Percentiles rank a stretch among this genome's conserved stretches.
Evolutionary conservation across 805 yeast genomes (phyloP).

Genomic region (Alloascoidea hylecoeti): DNA sequence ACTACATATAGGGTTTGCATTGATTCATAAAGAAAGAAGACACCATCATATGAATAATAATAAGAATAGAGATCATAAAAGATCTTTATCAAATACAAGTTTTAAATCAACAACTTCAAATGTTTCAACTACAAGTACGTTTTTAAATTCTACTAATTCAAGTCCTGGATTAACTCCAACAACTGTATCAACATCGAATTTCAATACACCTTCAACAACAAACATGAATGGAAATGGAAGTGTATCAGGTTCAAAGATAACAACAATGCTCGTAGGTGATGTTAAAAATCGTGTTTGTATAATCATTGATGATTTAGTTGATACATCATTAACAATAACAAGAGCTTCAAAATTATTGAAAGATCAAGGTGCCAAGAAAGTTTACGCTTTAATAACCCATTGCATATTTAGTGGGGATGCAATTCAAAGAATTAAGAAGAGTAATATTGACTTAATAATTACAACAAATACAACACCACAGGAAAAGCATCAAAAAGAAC

Average conservation of each 20-base stretch:
- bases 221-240: constrained; percentile 8
- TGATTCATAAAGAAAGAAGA: constrained; percentile 88
- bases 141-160: constrained; percentile 5
- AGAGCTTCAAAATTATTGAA: constrained; percentile 86
- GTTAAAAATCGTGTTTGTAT: constrained; percentile 79
- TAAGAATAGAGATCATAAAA: constrained; percentile 18
- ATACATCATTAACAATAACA: constrained; percentile 83
- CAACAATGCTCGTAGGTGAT: constrained; percentile 94
- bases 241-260: constrained; percentile 22
- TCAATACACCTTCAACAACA: no score
- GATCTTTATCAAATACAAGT: constrained; percentile 13
- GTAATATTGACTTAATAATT: constrained; percentile 69
- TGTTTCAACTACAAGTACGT: constrained; percentile 7
- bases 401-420: constrained; percentile 93
- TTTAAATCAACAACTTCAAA: constrained; percentile 12
- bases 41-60: constrained; percentile 22
- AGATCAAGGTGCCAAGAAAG: constrained; percentile 83
- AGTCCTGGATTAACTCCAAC: constrained; percentile 8
- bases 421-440: constrained; percentile 45
- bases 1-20: constrained; percentile 77
- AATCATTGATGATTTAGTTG: constrained; percentile 87
- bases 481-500: constrained; percentile 30
- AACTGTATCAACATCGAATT: no score
- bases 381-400: constrained; percentile 83
- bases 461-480: constrained; percentile 93